Evolutionary conservation across 768 basidiomycete species (phyloP).

Genomic region (Pleurotus giganteus): DNA sequence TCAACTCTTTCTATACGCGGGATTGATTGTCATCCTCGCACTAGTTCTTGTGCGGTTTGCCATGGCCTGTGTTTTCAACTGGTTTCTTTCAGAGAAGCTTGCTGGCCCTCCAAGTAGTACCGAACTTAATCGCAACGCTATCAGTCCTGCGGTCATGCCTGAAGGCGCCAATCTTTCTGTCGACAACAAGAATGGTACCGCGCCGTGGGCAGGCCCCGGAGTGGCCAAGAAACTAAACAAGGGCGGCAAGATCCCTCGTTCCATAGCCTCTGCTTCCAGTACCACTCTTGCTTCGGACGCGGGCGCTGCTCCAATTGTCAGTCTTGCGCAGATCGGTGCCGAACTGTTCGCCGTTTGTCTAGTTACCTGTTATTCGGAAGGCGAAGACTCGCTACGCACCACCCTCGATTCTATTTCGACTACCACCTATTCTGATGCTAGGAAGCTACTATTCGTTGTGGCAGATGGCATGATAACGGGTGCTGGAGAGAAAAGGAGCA

Average conservation of each 20-base stretch:
- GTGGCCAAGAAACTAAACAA: conserved; percentile 53
- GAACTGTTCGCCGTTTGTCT: conserved; percentile 95
- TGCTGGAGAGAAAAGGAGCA: conserved; percentile 91
- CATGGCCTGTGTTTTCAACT: conserved; percentile 97
- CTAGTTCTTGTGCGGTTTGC: conserved; percentile 89
- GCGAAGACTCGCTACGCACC: conserved; percentile 85
- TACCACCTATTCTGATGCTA: conserved; percentile 87
- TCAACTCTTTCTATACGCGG: conserved; percentile 83
- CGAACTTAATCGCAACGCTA: conserved; percentile 76
- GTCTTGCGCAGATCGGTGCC: conserved; percentile 86
- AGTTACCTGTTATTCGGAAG: conserved; percentile 98
- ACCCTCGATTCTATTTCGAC: conserved; percentile 92
- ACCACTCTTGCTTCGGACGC: conserved; percentile 43
- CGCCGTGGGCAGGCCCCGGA: conserved; percentile 81
- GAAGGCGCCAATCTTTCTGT: conserved; percentile 94
- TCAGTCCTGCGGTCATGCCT: conserved; percentile 95
- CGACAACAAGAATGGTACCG: conserved; percentile 87
- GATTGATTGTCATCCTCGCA: conserved; percentile 86
- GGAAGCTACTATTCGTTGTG: conserved; percentile 91
- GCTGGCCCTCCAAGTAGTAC: conserved; percentile 72
- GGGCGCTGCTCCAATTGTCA: conserved; percentile 64
- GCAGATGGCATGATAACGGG: conserved; percentile 99
- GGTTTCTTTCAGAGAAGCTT: conserved; percentile 87
- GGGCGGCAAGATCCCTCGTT: conserved; percentile 42
- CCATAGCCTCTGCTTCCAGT: conserved; percentile 55